A percentile compares a stretch with the other conserved stretches of the same genome.
Conservation (phyloP, 768 basidiomycete genomes). For the Boletus insuetus region DNA sequence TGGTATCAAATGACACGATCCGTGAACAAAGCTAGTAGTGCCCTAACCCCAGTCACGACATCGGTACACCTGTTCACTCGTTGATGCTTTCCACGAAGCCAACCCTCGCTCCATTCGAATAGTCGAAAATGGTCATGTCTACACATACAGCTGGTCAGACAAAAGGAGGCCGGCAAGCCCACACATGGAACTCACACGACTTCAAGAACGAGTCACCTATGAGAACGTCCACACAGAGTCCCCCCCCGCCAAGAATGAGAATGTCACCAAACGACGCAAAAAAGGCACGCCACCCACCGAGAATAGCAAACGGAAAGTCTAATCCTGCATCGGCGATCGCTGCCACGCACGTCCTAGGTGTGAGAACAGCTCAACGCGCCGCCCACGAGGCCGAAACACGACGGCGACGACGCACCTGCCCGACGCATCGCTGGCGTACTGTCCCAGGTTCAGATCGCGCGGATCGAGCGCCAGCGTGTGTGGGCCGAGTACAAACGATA, state of each 20-base stretch:
- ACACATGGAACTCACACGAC: constrained; percentile 45
- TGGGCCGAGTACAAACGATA: constrained; percentile 47
- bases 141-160: background rate
- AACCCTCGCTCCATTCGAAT: constrained; percentile 49
- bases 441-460: constrained; percentile 57
- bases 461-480: constrained; percentile 40
- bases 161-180: background rate
- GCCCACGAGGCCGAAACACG: background rate
- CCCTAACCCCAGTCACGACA: too few species aligned
- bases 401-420: constrained; percentile 23
- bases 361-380: background rate
- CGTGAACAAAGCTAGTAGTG: too few species aligned
- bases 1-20: too few species aligned
- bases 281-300: constrained; percentile 15
- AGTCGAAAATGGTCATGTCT: constrained; percentile 67
- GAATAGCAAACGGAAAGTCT: constrained; percentile 6
- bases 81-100: constrained; percentile 59
- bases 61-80: background rate
- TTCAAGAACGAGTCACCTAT: constrained; percentile 62
- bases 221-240: too few species aligned
- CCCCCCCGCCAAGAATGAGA: too few species aligned
- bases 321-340: constrained; percentile 44
- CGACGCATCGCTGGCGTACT: constrained; percentile 25
- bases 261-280: background rate
- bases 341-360: constrained; percentile 51